Evolutionary conservation across 2,329 filamentous ascomycete species (phyloP), one percentile per base, ranked within the genome.

Genomic region (Rhinocladiella similis): DNA sequence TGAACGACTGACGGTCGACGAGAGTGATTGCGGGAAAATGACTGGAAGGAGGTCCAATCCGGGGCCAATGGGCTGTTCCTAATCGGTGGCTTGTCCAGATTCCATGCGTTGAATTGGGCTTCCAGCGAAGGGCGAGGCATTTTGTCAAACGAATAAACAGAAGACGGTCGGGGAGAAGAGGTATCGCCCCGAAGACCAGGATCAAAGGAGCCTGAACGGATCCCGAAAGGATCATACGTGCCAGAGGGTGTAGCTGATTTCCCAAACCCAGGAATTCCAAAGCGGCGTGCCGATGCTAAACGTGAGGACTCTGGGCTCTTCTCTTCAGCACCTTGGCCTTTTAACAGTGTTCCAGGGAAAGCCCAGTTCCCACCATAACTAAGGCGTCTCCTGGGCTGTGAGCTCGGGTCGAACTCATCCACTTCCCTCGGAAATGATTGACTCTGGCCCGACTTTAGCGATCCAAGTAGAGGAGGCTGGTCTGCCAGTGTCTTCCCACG

Each of bases 121-220:
- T 94, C 90, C 1, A 88, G 89, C 1, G 89, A 92, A 5, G 90
- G 90, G 47, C 90, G 81, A 1, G 89, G 88, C 50, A 92, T 77
- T 43, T 76, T 77, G 53, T 83, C 81, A 56, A 77, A 81, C 0
- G 81, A 83, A 53, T 80, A 81, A 3, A 77, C 79, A 12, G 81
- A 83, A 4, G 77, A 77, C 13, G 77, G 77, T 47, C 77, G 69
- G 16, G 63, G 62, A 6, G 77, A 76, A 9, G 76, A 63, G 13
- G 75, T 75, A 16, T 73, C 74, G 33, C 75, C 74, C 5, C 77
- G 65, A 50, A 76, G 73, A 47, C 71, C 74, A 5, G 74, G 75
- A 62, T 78, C 75, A 49, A 77, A 75, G 9, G 76, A 75, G 54
- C 76, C 74, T 55, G 77, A 73, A 12, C 74, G 68, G 19, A 74